Evolutionary conservation across 805 yeast genomes (phyloP).

Genomic region (Saccharomycopsis guyanensis): DNA sequence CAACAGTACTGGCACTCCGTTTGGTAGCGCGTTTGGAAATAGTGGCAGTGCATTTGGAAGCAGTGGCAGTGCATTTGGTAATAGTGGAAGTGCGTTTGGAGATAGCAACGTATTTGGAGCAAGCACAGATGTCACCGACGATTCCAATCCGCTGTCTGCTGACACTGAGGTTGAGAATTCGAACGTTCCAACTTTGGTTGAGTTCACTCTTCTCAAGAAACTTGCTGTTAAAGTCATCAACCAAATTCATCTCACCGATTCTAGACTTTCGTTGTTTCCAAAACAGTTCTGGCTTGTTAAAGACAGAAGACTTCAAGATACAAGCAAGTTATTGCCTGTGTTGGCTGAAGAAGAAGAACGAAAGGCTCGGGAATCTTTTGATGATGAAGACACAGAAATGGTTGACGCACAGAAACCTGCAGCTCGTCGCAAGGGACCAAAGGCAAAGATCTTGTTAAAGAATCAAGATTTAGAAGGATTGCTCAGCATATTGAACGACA

Average conservation of each 20-base stretch:
- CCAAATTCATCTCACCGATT: slow-evolving; percentile 58
- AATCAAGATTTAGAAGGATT: slow-evolving; percentile 25
- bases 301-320: slow-evolving; percentile 27
- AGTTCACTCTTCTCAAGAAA: too few species aligned
- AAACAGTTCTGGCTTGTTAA: slow-evolving; percentile 47
- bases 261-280: slow-evolving; percentile 48
- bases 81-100: slow-evolving; percentile 15
- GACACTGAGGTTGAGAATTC: not conserved
- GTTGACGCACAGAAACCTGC: slow-evolving; percentile 10
- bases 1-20: too few species aligned
- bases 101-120: too few species aligned
- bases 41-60: not conserved
- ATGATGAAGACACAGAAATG: slow-evolving; percentile 6
- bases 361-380: slow-evolving; percentile 22
- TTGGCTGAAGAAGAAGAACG: slow-evolving; percentile 38
- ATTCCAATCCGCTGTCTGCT: not conserved
- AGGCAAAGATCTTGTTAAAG: slow-evolving; percentile 4
- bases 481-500: slow-evolving; percentile 46
- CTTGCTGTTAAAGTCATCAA: slow-evolving; percentile 47
- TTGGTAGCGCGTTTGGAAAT: not conserved
- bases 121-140: slow-evolving; percentile 12
- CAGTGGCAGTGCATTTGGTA: slow-evolving; percentile 10
- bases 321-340: slow-evolving; percentile 31
- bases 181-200: too few species aligned
- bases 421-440: slow-evolving; percentile 2